Conservation (phyloP, 179 eudicot species). For the Vitellaria paradoxa region DNA sequence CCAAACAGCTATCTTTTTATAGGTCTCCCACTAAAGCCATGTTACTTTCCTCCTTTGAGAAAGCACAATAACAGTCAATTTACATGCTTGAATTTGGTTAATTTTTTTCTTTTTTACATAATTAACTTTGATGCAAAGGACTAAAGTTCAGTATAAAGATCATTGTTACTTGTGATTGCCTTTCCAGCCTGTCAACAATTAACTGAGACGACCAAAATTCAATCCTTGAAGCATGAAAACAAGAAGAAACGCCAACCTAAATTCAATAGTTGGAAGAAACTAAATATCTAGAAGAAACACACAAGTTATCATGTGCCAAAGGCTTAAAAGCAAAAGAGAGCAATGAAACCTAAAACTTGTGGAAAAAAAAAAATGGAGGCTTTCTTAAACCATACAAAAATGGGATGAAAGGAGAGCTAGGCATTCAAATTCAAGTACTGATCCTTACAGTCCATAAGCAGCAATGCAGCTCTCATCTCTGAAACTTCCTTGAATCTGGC, state of each 20-base stretch:
- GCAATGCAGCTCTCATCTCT: not conserved
- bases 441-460: not conserved
- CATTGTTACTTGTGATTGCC: not conserved
- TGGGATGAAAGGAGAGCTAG: not conserved
- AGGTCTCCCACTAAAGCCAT: slow-evolving; percentile 2
- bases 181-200: too few species aligned
- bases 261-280: not conserved
- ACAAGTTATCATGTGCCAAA: not conserved
- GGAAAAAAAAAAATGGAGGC: not conserved
- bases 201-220: not conserved
- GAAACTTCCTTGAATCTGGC: not conserved
- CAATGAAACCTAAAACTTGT: not conserved
- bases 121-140: not conserved
- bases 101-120: not conserved
- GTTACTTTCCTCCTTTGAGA: not conserved
- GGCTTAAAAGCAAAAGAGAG: not conserved
- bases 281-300: not conserved
- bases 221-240: not conserved
- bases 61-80: not conserved
- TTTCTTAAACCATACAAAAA: not conserved
- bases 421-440: not conserved
- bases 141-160: not conserved
- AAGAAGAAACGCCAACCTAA: not conserved
- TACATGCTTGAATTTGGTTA: not conserved
- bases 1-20: not conserved